Base-by-base conservation (phyloP, 2,329 filamentous ascomycete genomes). In the Penicillium sp. region DNA sequence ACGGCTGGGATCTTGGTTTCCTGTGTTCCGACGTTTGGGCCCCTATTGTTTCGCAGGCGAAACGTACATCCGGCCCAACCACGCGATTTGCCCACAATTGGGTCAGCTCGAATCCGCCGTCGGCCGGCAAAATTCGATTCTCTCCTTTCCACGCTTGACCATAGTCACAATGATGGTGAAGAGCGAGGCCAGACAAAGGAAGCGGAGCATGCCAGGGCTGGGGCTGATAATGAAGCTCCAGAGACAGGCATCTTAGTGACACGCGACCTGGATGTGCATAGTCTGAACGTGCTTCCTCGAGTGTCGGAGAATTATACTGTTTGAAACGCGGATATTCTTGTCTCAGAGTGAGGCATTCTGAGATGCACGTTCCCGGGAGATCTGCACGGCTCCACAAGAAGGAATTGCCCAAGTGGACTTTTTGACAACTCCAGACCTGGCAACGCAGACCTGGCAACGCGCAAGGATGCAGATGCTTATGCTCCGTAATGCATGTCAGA, bases 41-140 rank as follows among this genome's bases (percentile, higher is more conserved):
- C 54, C 2, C 12, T 56, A 15, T 19, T 56, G 4, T 53, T 51
- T 38, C 54, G 63, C 13, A n/a, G 44, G 19, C 42, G 45, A 24
- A 41, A 19, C 6, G 38, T 17, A 19, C 47, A 5, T n/a, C 26
- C 47, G 13, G 33, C 26, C 7, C 41, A 28, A 44, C 47, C 41
- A 29, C 48, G 29, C 28, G 31, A 48, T 17, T 31, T 51, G n/a
- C 48, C 48, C 6, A 51, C 48, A 7, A 51, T 51, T 34, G 48
- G 48, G 10, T 51, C 48, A 7, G 37, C 31, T 31, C 38, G 32
- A n/a, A 37, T 47, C 1, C 24, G 31, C n/a, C 43, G 29, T 17
- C n/a, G 28, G 7, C 10, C 17, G 3, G 63, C 21, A 2, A 48
- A 43, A 21, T 26, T 42, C 2, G 43, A 48, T 8, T 43, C 43